A percentile compares a stretch with the other conserved stretches of the same genome.
phyloP scores from a whole-genome alignment of 2,329 filamentous ascomycete genomes.

The Teratosphaeria pseudoeucalypti region DNA sequence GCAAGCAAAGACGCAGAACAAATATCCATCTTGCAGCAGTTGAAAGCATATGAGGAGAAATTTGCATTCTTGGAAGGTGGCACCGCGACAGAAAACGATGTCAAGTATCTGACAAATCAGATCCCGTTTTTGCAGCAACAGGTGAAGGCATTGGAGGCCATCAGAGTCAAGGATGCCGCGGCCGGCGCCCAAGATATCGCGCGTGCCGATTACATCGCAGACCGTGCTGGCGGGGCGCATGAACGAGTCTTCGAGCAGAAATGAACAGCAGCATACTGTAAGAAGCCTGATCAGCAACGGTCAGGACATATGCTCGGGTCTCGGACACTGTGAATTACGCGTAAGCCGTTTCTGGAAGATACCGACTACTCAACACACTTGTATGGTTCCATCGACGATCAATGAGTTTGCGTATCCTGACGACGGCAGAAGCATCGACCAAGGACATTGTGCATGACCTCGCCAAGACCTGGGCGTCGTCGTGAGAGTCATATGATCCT shows the following conservation, averaged over 20 bases:
- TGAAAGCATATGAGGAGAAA: constrained; percentile 28
- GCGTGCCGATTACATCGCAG: not conserved
- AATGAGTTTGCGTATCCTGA: too few species aligned
- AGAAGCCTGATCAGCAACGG: not conserved
- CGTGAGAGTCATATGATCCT: too few species aligned
- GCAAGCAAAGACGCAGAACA: constrained; percentile 62
- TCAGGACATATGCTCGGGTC: too few species aligned
- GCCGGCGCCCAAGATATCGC: not conserved
- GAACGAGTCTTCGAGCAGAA: not conserved
- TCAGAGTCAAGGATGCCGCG: not conserved
- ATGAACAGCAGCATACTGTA: not conserved
- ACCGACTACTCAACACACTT: too few species aligned
- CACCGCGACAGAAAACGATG: not conserved
- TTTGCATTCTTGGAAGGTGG: not conserved
- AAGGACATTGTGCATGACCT: too few species aligned
- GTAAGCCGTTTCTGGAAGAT: too few species aligned
- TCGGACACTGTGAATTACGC: not conserved
- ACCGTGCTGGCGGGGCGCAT: not conserved
- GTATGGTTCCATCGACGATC: too few species aligned
- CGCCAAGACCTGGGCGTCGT: too few species aligned
- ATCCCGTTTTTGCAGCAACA: not conserved
- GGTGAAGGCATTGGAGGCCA: not conserved
- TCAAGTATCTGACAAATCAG: not conserved
- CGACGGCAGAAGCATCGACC: too few species aligned
- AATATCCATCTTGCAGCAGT: constrained; percentile 54